Evolutionary conservation across 116 monocot species (phyloP).

Genomic region (Trichopus zeylanicus): DNA sequence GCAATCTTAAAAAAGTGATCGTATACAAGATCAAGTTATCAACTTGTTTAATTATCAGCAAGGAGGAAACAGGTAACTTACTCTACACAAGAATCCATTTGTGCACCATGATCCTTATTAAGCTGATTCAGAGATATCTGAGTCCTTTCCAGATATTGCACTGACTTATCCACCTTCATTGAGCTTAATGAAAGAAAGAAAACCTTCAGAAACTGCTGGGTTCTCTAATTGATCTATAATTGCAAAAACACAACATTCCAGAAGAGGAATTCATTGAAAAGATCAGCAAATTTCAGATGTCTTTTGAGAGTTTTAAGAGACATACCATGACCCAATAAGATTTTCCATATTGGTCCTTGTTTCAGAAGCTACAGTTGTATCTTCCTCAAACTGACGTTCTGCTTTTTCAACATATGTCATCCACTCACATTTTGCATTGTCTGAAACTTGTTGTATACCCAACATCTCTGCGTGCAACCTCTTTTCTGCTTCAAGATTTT

Average conservation of each 20-base stretch:
- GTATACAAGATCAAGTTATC: not conserved
- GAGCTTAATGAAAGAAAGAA: slow-evolving; percentile 30
- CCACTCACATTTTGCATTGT: slow-evolving; percentile 33
- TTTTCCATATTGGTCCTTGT: slow-evolving; percentile 20
- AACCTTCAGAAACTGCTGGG: not conserved
- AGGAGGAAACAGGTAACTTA: slow-evolving; percentile 15
- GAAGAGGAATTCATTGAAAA: not conserved
- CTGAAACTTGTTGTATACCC: slow-evolving; percentile 31
- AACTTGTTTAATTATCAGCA: not conserved
- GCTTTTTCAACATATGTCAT: slow-evolving; percentile 14
- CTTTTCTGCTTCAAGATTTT: slow-evolving; percentile 11
- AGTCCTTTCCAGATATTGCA: slow-evolving; percentile 28
- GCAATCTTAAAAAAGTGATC: not conserved
- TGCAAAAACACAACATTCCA: not conserved
- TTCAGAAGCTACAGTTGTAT: slow-evolving; percentile 18
- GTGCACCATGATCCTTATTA: slow-evolving; percentile 20
- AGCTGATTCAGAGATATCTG: slow-evolving; percentile 30
- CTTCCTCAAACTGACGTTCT: slow-evolving; percentile 36
- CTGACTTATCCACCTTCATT: slow-evolving; percentile 31
- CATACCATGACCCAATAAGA: slow-evolving; percentile 34
- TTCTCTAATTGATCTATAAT: not conserved
- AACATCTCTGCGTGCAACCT: slow-evolving; percentile 27
- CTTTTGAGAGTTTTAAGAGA: not conserved
- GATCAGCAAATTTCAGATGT: not conserved
- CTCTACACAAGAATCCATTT: slow-evolving; percentile 28